These are phyloP conservation scores for Isoetes taiwanensis DNA, from an alignment of 75 land plant genomes.

Conservation along the genomic window DNA sequence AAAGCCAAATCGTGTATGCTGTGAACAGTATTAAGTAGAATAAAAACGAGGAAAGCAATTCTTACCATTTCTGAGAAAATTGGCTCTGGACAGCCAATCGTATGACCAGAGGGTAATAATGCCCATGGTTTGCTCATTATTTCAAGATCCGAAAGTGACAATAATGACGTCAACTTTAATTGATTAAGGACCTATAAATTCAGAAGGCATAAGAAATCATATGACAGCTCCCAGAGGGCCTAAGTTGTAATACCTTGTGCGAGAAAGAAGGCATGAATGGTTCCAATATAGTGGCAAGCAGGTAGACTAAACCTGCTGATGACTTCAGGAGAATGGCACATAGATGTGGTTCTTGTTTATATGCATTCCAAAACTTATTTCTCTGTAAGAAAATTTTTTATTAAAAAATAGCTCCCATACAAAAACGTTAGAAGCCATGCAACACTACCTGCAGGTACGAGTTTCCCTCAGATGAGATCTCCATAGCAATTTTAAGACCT, in stretches of 20 bases:
- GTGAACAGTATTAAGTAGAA: not conserved
- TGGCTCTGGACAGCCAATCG: constrained; percentile 76
- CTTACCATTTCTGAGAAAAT: constrained; percentile 80
- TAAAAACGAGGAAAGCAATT: not conserved
- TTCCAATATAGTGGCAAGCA: constrained; percentile 75
- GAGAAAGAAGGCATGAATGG: constrained; percentile 97
- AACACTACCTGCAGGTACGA: constrained; percentile 61
- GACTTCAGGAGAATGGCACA: constrained; percentile 78
- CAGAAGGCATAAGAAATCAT: not conserved
- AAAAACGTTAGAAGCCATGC: not conserved
- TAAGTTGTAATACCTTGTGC: constrained; percentile 34
- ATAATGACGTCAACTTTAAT: constrained; percentile 45
- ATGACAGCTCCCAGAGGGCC: not conserved
- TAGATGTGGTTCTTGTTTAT: constrained; percentile 57
- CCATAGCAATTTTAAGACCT: constrained; percentile 82
- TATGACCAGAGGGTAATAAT: constrained; percentile 64
- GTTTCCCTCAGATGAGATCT: constrained; percentile 77
- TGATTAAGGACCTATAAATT: constrained; percentile 55
- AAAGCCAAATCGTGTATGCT: not conserved
- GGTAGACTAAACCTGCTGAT: constrained; percentile 63
- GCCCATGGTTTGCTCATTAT: constrained; percentile 50
- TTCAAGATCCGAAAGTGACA: constrained; percentile 45
- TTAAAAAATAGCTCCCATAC: not conserved
- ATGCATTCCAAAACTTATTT: constrained; percentile 87
- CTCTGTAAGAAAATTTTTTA: constrained; percentile 29